phyloP scores from a whole-genome alignment of 2,329 filamentous ascomycete species.

The Colletotrichum cuscutae region DNA sequence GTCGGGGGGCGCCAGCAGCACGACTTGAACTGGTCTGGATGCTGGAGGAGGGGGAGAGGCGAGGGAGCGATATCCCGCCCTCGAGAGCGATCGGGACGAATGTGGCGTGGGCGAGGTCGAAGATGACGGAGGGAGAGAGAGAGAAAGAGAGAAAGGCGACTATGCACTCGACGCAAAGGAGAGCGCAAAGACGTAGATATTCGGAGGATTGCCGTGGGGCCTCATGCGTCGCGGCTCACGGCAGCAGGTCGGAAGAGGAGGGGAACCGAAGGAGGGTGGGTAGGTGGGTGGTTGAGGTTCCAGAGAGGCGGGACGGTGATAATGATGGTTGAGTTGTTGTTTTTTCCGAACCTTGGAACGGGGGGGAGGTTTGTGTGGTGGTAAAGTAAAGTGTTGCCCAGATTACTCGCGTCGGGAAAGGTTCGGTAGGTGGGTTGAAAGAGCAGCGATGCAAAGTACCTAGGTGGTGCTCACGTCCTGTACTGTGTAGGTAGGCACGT shows the following conservation, averaged over 20 bases:
- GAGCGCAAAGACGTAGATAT: conserved; percentile 19
- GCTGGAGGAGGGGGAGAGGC: conserved; percentile 4
- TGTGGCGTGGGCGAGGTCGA: background rate
- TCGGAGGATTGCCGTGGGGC: conserved; percentile 18
- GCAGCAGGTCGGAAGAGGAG: background rate
- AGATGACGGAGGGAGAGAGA: background rate
- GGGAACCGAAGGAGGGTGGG: conserved; percentile 6
- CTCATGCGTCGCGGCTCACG: conserved; percentile 27
- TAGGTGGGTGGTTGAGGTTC: background rate
- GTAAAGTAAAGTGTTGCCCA: conserved; percentile 1
- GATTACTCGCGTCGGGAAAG: conserved; percentile 21
- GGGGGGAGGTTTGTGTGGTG: conserved; percentile 13
- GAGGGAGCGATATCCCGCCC: conserved; percentile 15
- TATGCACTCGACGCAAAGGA: conserved; percentile 31
- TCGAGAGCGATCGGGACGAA: conserved; percentile 35
- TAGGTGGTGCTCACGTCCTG: no score
- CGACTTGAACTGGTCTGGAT: conserved; percentile 36
- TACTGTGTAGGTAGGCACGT: background rate
- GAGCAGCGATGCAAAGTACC: background rate
- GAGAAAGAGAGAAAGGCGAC: conserved; percentile 14
- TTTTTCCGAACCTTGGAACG: conserved; percentile 16
- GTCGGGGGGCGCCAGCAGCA: conserved; percentile 48
- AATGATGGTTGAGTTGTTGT: conserved; percentile 14
- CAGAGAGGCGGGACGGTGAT: conserved; percentile 15
- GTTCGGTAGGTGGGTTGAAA: conserved; percentile 6